Percentiles rank a stretch among this genome's conserved stretches.
These are phyloP conservation scores for Hymenoscyphus repandus DNA, from an alignment of 2,329 filamentous ascomycete genomes.

Conservation along the genomic window DNA sequence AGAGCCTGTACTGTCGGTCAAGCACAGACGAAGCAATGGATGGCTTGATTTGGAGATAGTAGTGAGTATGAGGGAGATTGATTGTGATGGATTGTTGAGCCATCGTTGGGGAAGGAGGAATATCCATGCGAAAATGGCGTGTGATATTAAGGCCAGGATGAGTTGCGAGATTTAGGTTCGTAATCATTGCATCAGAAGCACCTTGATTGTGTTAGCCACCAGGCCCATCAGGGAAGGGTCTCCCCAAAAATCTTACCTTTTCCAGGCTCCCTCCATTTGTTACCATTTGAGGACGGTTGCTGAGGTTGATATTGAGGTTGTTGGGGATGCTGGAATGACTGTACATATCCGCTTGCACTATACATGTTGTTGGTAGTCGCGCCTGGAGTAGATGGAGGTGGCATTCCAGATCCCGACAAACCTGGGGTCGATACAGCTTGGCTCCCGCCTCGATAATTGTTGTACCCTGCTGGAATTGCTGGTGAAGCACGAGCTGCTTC, in stretches of 20 bases:
- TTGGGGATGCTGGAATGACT: conserved; percentile 25
- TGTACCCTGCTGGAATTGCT: conserved; percentile 18
- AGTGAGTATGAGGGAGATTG: conserved; percentile 61
- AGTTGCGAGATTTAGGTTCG: conserved; percentile 59
- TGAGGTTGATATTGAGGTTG: conserved; percentile 25
- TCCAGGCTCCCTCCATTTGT: conserved; percentile 36
- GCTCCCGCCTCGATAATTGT: conserved; percentile 35
- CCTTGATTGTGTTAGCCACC: conserved; percentile 36
- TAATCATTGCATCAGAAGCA: conserved; percentile 58
- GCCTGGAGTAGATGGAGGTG: conserved; percentile 27
- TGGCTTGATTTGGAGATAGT: conserved; percentile 66
- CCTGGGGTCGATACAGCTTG: conserved; percentile 30
- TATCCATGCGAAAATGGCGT: conserved; percentile 55
- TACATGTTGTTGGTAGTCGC: conserved; percentile 18
- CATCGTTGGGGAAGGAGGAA: conserved; percentile 60
- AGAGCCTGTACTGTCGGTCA: conserved; percentile 69
- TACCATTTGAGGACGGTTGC: conserved; percentile 36
- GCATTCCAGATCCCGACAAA: conserved; percentile 21
- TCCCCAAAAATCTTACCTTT: conserved; percentile 38
- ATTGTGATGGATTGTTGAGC: conserved; percentile 69
- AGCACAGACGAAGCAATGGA: conserved; percentile 58
- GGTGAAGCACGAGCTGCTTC: conserved; percentile 29
- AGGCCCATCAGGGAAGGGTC: background rate
- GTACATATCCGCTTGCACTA: conserved; percentile 24
- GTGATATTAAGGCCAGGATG: conserved; percentile 61